These are phyloP conservation scores for Candida glaebosa DNA, from an alignment of 805 yeast genomes.

Conservation along the genomic window DNA sequence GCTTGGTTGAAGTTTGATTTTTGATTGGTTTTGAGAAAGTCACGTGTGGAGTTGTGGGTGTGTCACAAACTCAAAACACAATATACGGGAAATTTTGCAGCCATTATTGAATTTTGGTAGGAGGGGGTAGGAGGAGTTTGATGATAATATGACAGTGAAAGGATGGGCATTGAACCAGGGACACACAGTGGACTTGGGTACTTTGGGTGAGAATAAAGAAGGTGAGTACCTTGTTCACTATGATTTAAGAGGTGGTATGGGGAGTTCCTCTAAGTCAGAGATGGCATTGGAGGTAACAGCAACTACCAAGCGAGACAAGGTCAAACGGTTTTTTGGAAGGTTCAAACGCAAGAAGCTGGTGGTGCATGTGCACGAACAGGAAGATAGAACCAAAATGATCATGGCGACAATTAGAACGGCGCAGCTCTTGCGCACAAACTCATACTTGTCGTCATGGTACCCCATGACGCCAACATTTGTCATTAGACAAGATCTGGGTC, in stretches of 20 bases:
- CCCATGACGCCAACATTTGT: constrained; percentile 1
- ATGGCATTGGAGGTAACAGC: background rate
- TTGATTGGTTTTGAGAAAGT: background rate
- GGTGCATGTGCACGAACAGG: no score
- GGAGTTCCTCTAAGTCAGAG: background rate
- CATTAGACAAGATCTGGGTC: constrained; percentile 6
- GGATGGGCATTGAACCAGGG: background rate
- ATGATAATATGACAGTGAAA: constrained; percentile 2
- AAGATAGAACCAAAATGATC: background rate
- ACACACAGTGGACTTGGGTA: constrained; percentile 8
- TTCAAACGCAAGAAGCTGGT: background rate
- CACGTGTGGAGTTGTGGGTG: no score
- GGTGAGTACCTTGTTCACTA: background rate
- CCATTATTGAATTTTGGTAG: background rate
- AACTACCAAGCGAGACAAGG: background rate
- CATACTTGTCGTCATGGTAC: constrained; percentile 1
- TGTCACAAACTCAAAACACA: no score
- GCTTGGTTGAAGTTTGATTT: background rate
- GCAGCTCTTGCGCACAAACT: background rate
- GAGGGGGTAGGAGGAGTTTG: no score
- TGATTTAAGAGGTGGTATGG: background rate
- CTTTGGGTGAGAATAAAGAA: constrained; percentile 8
- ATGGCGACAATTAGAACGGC: background rate
- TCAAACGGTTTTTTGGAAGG: background rate
- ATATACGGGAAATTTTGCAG: constrained; percentile 1